Percentiles rank a stretch among this genome's conserved stretches.
Conservation (phyloP, 495 filamentous ascomycete genomes). For the Entonaema liquescens region DNA sequence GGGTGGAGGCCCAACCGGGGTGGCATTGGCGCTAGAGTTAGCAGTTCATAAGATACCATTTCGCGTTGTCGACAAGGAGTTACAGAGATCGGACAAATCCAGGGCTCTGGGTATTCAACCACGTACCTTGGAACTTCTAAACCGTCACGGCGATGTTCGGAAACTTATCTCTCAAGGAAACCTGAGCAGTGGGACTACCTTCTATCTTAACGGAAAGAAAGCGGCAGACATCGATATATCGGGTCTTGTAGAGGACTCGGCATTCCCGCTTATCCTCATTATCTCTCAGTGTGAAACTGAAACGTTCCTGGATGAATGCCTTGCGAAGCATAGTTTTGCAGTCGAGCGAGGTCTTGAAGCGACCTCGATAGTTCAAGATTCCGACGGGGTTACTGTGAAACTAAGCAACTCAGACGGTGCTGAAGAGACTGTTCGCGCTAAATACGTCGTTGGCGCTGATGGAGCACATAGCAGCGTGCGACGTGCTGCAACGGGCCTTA, state of each 20-base stretch:
- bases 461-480: conserved; percentile 56
- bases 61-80: conserved; percentile 42
- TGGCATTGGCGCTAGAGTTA: conserved; percentile 42
- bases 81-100: conserved; percentile 41
- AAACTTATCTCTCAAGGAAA: conserved; percentile 27
- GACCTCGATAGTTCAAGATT: conserved; percentile 47
- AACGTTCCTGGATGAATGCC: conserved; percentile 48
- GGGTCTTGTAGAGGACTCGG: conserved; percentile 47
- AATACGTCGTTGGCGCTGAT: conserved; percentile 57
- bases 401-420: conserved; percentile 37
- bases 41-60: conserved; percentile 38
- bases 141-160: conserved; percentile 43
- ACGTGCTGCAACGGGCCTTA: conserved; percentile 45
- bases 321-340: conserved; percentile 43
- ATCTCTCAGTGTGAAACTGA: conserved; percentile 56
- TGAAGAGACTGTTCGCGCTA: conserved; percentile 44
- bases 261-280: conserved; percentile 49
- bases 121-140: conserved; percentile 47
- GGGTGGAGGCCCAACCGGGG: conserved; percentile 44
- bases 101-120: conserved; percentile 47
- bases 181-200: conserved; percentile 33
- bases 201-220: conserved; percentile 41
- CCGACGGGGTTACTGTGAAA: conserved; percentile 45
- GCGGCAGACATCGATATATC: conserved; percentile 44
- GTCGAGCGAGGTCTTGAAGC: conserved; percentile 51